phyloP scores from a whole-genome alignment of 2,329 filamentous ascomycete species.

The Diaporthe citrichinensis region DNA sequence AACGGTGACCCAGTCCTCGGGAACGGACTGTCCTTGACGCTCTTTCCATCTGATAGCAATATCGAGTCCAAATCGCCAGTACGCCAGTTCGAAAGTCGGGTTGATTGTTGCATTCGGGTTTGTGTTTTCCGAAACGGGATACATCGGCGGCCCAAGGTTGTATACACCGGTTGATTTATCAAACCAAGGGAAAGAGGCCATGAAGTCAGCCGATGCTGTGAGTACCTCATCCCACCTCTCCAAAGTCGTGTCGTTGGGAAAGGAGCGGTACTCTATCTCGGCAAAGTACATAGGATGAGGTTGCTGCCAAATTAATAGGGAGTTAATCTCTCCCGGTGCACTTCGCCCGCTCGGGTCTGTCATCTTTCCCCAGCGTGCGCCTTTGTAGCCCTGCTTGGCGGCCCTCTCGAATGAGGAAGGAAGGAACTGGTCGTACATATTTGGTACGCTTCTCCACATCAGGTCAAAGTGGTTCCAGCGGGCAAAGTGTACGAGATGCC shows the following conservation, averaged over 20 bases:
- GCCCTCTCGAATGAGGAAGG: slow-evolving; percentile 55
- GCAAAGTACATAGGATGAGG: slow-evolving; percentile 74
- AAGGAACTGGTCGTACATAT: slow-evolving; percentile 63
- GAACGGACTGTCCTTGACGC: slow-evolving; percentile 59
- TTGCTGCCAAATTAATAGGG: slow-evolving; percentile 74
- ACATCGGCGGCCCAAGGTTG: slow-evolving; percentile 62
- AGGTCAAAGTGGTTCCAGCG: slow-evolving; percentile 64
- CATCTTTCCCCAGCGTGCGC: slow-evolving; percentile 67
- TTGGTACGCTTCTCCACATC: slow-evolving; percentile 59
- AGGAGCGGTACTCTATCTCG: slow-evolving; percentile 66
- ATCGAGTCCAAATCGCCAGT: slow-evolving; percentile 73
- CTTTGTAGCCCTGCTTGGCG: slow-evolving; percentile 56
- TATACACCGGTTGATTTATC: slow-evolving; percentile 66
- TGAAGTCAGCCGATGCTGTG: slow-evolving; percentile 68
- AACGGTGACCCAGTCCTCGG: slow-evolving; percentile 62
- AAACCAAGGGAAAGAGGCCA: slow-evolving; percentile 70
- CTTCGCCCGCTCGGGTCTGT: slow-evolving; percentile 68
- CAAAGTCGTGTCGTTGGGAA: slow-evolving; percentile 59
- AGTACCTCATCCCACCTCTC: slow-evolving; percentile 67
- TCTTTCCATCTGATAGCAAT: slow-evolving; percentile 67
- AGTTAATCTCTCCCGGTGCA: slow-evolving; percentile 73
- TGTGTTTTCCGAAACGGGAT: slow-evolving; percentile 69
- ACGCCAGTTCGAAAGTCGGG: slow-evolving; percentile 72
- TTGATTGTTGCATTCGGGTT: slow-evolving; percentile 69
- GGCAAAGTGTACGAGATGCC: slow-evolving; percentile 66